Percentiles rank a stretch among this genome's conserved stretches.
Evolutionary conservation across 192 early-diverging fungal genomes (phyloP).

Genomic region (Backusella parvicylindrica): DNA sequence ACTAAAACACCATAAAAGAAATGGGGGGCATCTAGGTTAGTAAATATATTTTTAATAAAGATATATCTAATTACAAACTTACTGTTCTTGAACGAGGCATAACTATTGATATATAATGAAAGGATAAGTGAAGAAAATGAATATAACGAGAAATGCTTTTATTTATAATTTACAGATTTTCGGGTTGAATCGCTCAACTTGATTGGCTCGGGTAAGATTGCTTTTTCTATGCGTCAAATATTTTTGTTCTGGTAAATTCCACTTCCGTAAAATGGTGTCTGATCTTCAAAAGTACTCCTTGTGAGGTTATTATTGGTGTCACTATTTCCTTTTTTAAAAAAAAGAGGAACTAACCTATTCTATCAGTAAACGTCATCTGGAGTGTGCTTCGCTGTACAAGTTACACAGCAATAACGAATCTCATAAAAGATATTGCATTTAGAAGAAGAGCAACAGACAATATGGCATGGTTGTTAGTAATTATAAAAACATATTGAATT

Average conservation of each 20-base stretch:
- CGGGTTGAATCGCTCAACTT: background rate
- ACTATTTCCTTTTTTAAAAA: no score
- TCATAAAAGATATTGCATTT: no score
- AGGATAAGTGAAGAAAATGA: background rate
- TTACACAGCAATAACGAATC: no score
- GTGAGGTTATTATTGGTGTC: background rate
- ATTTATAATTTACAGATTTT: background rate
- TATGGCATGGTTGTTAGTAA: no score
- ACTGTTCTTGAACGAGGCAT: constrained; percentile 25
- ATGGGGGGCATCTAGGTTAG: no score
- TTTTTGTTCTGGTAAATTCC: background rate
- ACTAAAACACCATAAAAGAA: no score
- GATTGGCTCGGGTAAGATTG: background rate
- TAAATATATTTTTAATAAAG: no score
- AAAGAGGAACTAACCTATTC: no score
- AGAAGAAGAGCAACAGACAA: no score
- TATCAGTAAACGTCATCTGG: no score
- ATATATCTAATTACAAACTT: background rate
- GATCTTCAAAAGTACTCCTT: background rate
- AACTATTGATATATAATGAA: background rate
- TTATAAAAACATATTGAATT: no score
- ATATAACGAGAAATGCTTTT: background rate
- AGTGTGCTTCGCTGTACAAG: no score
- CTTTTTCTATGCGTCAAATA: background rate
- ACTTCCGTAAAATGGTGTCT: background rate